Conservation (phyloP, 208 protist species). For the Wallacemonas collosoma region DNA sequence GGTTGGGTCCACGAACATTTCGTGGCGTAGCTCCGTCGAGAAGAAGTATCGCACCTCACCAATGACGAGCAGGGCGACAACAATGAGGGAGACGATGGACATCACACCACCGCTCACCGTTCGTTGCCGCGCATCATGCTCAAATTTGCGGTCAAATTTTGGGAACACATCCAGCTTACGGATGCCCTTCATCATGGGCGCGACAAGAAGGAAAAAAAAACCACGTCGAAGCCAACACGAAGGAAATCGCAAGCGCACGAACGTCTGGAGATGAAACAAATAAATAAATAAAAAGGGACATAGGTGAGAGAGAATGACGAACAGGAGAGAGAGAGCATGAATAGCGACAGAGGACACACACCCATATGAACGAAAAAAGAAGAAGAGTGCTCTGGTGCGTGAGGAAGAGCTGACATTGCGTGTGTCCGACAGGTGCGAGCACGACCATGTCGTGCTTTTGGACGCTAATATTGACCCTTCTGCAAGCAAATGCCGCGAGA, state of each 20-base stretch:
- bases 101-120: conserved; percentile 51
- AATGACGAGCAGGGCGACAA: conserved; percentile 64
- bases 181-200: conserved; percentile 33
- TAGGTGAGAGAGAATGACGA: no score
- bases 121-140: conserved; percentile 69
- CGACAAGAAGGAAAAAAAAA: conserved; percentile 2
- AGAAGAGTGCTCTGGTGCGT: no score
- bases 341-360: no score
- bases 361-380: no score
- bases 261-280: no score
- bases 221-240: background rate
- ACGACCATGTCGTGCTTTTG: no score
- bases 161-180: conserved; percentile 84
- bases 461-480: no score
- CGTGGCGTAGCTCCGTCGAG: conserved; percentile 55
- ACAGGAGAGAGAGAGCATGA: no score
- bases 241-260: background rate
- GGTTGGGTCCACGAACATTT: conserved; percentile 74
- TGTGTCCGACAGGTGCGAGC: no score
- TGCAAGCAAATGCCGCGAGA: no score
- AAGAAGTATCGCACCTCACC: conserved; percentile 72
- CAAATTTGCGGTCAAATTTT: conserved; percentile 89
- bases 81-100: conserved; percentile 49
- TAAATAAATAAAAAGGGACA: no score
- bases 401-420: no score